Evolutionary conservation across 345 rosid species (phyloP).

Genomic region (Rhizophora apiculata): DNA sequence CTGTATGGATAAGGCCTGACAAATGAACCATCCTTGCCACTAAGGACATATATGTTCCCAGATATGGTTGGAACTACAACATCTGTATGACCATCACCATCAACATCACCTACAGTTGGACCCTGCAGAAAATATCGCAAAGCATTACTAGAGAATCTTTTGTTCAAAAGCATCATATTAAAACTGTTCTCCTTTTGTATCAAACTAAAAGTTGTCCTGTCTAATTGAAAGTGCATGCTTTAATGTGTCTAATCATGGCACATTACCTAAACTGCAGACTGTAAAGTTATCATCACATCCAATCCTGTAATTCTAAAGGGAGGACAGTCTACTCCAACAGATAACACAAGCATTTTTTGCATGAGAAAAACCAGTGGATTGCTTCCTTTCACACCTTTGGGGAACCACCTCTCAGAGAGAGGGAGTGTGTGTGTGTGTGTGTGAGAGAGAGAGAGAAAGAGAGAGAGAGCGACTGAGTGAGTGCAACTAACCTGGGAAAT

Average conservation of each 20-base stretch:
- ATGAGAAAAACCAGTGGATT: no score
- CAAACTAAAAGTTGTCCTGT: no score
- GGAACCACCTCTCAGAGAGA: no score
- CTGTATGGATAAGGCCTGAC: slow-evolving; percentile 92
- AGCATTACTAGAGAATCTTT: background rate
- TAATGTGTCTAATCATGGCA: no score
- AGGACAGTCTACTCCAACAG: background rate
- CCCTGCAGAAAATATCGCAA: slow-evolving; percentile 49
- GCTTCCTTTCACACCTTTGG: no score
- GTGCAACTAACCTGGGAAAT: slow-evolving; percentile 69
- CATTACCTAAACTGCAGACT: background rate
- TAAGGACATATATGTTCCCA: slow-evolving; percentile 86
- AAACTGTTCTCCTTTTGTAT: background rate
- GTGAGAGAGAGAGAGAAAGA: no score
- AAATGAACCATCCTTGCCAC: slow-evolving; percentile 87
- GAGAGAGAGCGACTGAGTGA: background rate
- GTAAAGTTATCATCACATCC: background rate
- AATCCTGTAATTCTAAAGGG: background rate
- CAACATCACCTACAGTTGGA: slow-evolving; percentile 86
- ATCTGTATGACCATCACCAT: slow-evolving; percentile 96
- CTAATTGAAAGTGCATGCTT: no score
- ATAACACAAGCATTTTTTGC: background rate
- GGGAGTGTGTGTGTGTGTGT: no score
- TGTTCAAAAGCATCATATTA: background rate
- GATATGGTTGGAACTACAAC: slow-evolving; percentile 90